Conservation (phyloP, 495 filamentous ascomycete species). For the Tuber brumale region DNA sequence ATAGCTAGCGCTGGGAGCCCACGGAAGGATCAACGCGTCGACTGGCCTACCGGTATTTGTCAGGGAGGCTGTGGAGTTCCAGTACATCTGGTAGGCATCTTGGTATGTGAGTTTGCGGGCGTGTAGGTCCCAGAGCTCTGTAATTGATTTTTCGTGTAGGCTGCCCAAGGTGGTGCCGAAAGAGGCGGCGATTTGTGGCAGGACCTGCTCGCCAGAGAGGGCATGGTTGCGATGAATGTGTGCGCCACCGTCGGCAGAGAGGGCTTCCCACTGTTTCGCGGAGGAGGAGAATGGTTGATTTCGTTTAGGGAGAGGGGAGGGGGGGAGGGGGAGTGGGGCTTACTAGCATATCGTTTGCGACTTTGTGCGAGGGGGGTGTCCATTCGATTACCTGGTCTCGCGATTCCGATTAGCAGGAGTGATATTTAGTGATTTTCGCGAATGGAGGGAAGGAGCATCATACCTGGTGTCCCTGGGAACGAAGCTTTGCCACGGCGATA, state of each 20-base stretch:
- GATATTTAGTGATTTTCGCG: background rate
- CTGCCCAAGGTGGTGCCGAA: background rate
- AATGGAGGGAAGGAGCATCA: background rate
- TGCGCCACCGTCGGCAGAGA: background rate
- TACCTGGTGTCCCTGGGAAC: background rate
- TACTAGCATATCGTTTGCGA: background rate
- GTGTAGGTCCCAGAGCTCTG: background rate
- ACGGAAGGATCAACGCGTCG: background rate
- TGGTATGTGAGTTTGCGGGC: background rate
- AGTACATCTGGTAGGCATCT: background rate
- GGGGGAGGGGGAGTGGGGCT: background rate
- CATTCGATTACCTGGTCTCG: background rate
- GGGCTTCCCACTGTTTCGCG: background rate
- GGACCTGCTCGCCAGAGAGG: background rate
- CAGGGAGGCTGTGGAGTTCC: conserved; percentile 26
- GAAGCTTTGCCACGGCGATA: background rate
- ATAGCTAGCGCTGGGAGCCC: background rate
- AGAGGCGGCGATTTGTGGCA: background rate
- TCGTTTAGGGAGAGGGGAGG: background rate
- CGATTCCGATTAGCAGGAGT: background rate
- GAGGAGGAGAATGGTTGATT: background rate
- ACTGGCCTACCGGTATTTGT: conserved; percentile 3
- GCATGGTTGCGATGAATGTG: background rate
- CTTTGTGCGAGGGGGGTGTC: background rate
- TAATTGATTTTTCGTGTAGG: background rate